phyloP scores from a whole-genome alignment of 2,329 filamentous ascomycete species.

The Ophiostoma quercus region DNA sequence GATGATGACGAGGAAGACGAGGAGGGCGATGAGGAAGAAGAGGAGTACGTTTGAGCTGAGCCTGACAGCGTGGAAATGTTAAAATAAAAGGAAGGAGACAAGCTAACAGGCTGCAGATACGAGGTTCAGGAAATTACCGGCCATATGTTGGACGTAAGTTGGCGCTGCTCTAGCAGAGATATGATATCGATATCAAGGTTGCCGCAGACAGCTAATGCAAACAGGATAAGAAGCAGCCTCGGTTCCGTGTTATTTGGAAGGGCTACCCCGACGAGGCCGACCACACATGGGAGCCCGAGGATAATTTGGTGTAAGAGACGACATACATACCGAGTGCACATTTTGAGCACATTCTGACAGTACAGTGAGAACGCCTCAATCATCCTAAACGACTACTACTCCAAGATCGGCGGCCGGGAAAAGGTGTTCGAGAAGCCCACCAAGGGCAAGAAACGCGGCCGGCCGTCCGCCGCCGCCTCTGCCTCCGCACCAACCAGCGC shows the following conservation, averaged over 20 bases:
- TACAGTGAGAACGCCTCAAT: conserved; percentile 52
- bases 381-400: conserved; percentile 60
- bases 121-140: conserved; percentile 68
- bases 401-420: conserved; percentile 58
- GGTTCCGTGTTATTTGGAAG: conserved; percentile 75
- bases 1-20: conserved; percentile 28
- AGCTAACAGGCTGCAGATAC: conserved; percentile 47
- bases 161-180: not conserved
- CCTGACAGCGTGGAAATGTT: too few relatives aligned
- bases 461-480: conserved; percentile 40
- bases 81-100: not conserved
- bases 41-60: conserved; percentile 25
- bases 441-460: conserved; percentile 54
- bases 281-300: conserved; percentile 73
- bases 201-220: not conserved
- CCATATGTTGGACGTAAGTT: conserved; percentile 52
- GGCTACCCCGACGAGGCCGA: conserved; percentile 67
- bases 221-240: conserved; percentile 42
- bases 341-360: not conserved
- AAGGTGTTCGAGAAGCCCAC: conserved; percentile 47
- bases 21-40: conserved; percentile 33
- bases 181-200: not conserved
- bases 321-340: too few relatives aligned
- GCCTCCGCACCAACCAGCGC: conserved; percentile 32
- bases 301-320: conserved; percentile 53